These are phyloP conservation scores for Ustilago lituana DNA, from an alignment of 1,284 basidiomycete species.

Conservation along the genomic window DNA sequence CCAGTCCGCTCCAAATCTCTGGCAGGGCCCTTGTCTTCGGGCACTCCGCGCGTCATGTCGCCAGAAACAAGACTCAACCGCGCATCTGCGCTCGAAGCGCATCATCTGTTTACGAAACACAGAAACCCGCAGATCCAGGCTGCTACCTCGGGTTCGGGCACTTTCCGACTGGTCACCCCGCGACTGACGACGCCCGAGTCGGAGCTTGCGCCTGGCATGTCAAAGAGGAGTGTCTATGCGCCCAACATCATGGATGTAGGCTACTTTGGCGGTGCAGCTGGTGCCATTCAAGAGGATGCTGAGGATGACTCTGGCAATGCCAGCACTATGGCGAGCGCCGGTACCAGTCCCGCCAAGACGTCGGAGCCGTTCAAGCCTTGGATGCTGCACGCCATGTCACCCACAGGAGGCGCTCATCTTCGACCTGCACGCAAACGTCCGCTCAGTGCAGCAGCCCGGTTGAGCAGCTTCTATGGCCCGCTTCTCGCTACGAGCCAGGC, in stretches of 20 bases:
- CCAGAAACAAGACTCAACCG: slow-evolving; percentile 21
- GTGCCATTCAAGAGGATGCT: slow-evolving; percentile 24
- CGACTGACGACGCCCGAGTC: slow-evolving; percentile 54
- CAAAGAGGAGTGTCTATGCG: slow-evolving; percentile 12
- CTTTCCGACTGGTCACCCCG: slow-evolving; percentile 56
- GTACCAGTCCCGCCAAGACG: slow-evolving; percentile 11
- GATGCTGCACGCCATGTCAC: slow-evolving; percentile 46
- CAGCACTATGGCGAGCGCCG: neutral
- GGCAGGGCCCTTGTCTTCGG: slow-evolving; percentile 16
- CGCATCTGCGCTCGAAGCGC: slow-evolving; percentile 40
- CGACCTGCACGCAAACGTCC: slow-evolving; percentile 40
- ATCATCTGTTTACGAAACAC: slow-evolving; percentile 37
- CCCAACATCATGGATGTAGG: slow-evolving; percentile 40
- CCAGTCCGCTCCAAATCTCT: slow-evolving; percentile 36
- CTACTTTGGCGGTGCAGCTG: slow-evolving; percentile 44
- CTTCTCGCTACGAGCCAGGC: slow-evolving; percentile 10
- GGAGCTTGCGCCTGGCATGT: slow-evolving; percentile 30
- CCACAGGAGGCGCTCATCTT: slow-evolving; percentile 19
- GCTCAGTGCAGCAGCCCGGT: slow-evolving; percentile 47
- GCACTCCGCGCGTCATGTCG: slow-evolving; percentile 24
- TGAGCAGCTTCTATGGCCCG: slow-evolving; percentile 51
- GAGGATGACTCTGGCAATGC: slow-evolving; percentile 4
- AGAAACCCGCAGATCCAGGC: slow-evolving; percentile 53
- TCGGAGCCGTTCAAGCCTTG: slow-evolving; percentile 42
- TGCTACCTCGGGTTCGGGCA: slow-evolving; percentile 57